A percentile compares a stretch with the other conserved stretches of the same genome.
phyloP scores from a whole-genome alignment of 2,329 filamentous ascomycete genomes.

The Aureobasidium leucospermi region DNA sequence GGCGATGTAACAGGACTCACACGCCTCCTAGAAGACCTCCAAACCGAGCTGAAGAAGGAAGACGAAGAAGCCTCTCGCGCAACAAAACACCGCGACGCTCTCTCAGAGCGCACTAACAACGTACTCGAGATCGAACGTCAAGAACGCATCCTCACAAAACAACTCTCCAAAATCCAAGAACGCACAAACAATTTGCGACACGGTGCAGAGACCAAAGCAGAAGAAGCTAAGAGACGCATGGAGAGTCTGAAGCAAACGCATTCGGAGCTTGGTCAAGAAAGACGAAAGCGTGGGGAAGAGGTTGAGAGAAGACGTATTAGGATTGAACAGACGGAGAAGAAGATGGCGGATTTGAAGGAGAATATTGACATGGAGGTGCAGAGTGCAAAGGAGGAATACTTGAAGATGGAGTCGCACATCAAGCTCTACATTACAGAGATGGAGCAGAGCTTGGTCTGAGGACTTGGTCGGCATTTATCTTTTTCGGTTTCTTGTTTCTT shows the following conservation, averaged over 20 bases:
- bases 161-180: conserved; percentile 78
- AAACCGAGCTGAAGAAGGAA: conserved; percentile 77
- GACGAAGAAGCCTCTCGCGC: conserved; percentile 82
- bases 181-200: conserved; percentile 76
- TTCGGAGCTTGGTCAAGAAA: conserved; percentile 72
- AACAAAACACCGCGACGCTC: conserved; percentile 72
- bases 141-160: conserved; percentile 73
- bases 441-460: conserved; percentile 66
- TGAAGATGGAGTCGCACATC: conserved; percentile 96
- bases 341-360: conserved; percentile 98
- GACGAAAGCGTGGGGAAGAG: conserved; percentile 77
- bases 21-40: conserved; percentile 81
- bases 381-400: conserved; percentile 83
- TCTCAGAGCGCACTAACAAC: conserved; percentile 81
- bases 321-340: conserved; percentile 98
- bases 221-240: conserved; percentile 79
- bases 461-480: neutral
- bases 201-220: conserved; percentile 72
- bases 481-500: neutral
- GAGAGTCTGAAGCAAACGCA: conserved; percentile 78
- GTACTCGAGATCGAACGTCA: conserved; percentile 86
- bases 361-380: conserved; percentile 94
- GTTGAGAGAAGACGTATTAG: conserved; percentile 87
- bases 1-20: conserved; percentile 83
- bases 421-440: conserved; percentile 98